Conservation (phyloP, 345 rosid species). For the Jatropha curcas region DNA sequence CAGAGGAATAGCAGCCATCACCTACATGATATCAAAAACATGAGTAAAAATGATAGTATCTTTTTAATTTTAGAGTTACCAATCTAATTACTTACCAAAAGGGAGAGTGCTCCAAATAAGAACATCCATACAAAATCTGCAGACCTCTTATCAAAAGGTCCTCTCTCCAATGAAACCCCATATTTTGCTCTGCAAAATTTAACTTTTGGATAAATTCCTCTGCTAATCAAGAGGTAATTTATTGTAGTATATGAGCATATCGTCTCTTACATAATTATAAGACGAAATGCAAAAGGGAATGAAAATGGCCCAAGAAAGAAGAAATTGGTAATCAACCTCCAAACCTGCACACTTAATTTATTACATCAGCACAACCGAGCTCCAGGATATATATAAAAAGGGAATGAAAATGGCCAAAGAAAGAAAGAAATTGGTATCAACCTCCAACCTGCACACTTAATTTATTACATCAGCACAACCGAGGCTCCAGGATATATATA, state of each 20-base stretch:
- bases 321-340: conserved; percentile 66
- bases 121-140: conserved; percentile 75
- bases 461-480: no score
- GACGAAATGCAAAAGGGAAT: conserved; percentile 49
- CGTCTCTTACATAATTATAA: conserved; percentile 52
- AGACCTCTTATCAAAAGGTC: conserved; percentile 64
- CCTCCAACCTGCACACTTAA: no score
- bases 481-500: no score
- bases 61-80: no score
- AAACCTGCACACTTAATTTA: conserved; percentile 37
- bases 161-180: conserved; percentile 63
- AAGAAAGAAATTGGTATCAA: no score
- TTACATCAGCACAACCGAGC: not conserved
- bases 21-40: no score
- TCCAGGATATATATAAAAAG: not conserved
- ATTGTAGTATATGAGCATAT: not conserved
- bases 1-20: conserved; percentile 45
- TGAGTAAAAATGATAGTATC: no score
- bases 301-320: conserved; percentile 62
- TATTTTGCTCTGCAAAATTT: conserved; percentile 51
- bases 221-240: not conserved
- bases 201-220: no score
- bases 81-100: conserved; percentile 38
- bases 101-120: conserved; percentile 63
- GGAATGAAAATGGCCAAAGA: no score